These are phyloP conservation scores for Thinopyrum elongatum DNA, from an alignment of 176 grass and related monocot species.

Conservation along the genomic window DNA sequence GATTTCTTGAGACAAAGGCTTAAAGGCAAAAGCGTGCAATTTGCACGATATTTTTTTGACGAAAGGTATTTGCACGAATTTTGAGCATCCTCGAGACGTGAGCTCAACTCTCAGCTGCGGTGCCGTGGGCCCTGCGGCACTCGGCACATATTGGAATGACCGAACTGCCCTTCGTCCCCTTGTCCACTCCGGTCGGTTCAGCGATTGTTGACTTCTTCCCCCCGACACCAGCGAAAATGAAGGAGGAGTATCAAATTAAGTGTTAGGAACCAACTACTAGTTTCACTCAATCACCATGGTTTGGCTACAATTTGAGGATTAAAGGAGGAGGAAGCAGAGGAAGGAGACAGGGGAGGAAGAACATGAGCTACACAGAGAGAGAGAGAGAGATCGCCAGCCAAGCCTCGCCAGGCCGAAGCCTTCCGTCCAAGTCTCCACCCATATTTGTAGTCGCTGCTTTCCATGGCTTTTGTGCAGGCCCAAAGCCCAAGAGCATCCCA, in stretches of 20 bases:
- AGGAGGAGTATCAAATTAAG: not conserved
- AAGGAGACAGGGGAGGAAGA: no score
- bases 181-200: not conserved
- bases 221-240: not conserved
- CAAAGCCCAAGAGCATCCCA: no score
- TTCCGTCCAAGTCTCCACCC: no score
- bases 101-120: not conserved
- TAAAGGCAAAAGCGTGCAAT: not conserved
- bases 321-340: no score
- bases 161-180: not conserved
- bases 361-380: no score
- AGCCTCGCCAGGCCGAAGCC: no score
- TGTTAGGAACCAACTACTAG: no score
- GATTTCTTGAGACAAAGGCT: not conserved
- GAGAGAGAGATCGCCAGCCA: no score
- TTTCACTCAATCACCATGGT: no score
- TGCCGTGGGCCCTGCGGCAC: not conserved
- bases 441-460: no score
- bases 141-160: not conserved
- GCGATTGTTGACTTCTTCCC: not conserved
- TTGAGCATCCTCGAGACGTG: conserved; percentile 34
- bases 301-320: no score
- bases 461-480: no score
- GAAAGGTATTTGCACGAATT: not conserved
- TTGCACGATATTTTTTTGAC: not conserved